A percentile compares a stretch with the other conserved stretches of the same genome.
phyloP scores from a whole-genome alignment of 805 yeast species.

The Yarrowia sp. region DNA sequence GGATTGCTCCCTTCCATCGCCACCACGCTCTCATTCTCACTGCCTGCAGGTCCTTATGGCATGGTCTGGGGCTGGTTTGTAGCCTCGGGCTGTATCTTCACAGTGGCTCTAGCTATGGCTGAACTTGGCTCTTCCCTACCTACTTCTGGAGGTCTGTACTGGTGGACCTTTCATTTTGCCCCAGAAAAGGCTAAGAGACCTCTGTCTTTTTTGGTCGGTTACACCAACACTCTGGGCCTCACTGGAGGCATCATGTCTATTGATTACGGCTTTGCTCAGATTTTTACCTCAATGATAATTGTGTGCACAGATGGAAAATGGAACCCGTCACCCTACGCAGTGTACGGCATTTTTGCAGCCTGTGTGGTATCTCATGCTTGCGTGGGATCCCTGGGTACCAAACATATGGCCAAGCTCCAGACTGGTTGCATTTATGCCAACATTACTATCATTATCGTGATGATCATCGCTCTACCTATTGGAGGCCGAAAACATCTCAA shows the following conservation, averaged over 20 bases:
- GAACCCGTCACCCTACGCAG: conserved; percentile 12
- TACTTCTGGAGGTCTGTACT: conserved; percentile 1
- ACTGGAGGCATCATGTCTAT: conserved; percentile 72
- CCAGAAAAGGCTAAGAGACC: conserved; percentile 3
- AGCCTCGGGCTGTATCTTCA: not conserved
- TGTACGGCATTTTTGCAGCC: conserved; percentile 10
- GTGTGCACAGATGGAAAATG: conserved; percentile 11
- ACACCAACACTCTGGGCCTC: conserved; percentile 64
- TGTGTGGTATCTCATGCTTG: conserved; percentile 7
- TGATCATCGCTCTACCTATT: conserved; percentile 8
- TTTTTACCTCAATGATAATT: conserved; percentile 48
- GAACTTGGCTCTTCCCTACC: conserved; percentile 16
- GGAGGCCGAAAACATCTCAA: conserved; percentile 4
- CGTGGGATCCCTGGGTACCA: conserved; percentile 11
- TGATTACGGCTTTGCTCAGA: conserved; percentile 73
- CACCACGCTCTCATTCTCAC: not conserved
- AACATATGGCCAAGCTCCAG: conserved; percentile 14
- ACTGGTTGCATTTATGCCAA: conserved; percentile 1
- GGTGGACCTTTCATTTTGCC: conserved; percentile 13
- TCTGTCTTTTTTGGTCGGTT: not conserved
- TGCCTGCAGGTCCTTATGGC: conserved; percentile 8
- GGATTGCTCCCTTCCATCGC: not conserved
- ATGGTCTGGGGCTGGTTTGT: conserved; percentile 26
- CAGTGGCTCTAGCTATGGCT: conserved; percentile 4
- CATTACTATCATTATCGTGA: conserved; percentile 1